These are phyloP conservation scores for Aspergillus uvarum DNA, from an alignment of 2,329 filamentous ascomycete genomes.

Conservation along the genomic window DNA sequence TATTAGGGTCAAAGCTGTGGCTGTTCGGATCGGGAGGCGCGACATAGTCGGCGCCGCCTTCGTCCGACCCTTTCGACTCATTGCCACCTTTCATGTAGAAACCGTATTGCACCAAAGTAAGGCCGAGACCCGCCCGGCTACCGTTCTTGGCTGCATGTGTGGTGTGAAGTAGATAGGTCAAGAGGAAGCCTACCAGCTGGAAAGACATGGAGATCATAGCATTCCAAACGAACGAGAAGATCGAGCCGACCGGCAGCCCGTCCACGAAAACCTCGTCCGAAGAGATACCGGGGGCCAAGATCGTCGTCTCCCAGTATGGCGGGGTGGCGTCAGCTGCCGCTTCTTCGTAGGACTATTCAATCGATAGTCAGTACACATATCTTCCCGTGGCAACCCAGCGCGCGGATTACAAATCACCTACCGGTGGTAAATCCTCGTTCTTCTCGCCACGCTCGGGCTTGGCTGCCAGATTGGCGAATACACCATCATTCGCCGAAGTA, in stretches of 20 bases:
- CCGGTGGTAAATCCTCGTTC: slow-evolving; percentile 88
- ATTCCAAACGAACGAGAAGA: slow-evolving; percentile 75
- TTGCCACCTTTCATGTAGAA: slow-evolving; percentile 82
- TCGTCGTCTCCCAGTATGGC: slow-evolving; percentile 98
- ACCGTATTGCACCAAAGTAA: slow-evolving; percentile 93
- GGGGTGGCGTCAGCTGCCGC: slow-evolving; percentile 93
- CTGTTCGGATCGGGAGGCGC: slow-evolving; percentile 83
- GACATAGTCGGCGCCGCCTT: slow-evolving; percentile 48
- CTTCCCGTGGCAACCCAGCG: not conserved
- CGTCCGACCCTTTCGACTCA: slow-evolving; percentile 40
- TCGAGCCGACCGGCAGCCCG: slow-evolving; percentile 83
- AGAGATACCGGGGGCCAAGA: slow-evolving; percentile 87
- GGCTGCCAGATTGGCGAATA: slow-evolving; percentile 92
- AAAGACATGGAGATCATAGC: slow-evolving; percentile 98
- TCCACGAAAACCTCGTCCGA: slow-evolving; percentile 96
- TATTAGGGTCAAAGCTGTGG: slow-evolving; percentile 78
- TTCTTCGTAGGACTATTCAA: slow-evolving; percentile 85
- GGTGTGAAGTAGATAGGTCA: slow-evolving; percentile 96
- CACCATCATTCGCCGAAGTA: slow-evolving; percentile 82
- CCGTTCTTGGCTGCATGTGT: slow-evolving; percentile 98
- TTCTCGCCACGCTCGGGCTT: slow-evolving; percentile 81
- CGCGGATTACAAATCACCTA: slow-evolving; percentile 53
- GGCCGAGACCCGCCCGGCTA: slow-evolving; percentile 87
- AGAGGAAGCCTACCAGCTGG: slow-evolving; percentile 92
- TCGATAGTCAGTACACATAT: not conserved